Percentiles rank a stretch among this genome's conserved stretches.
phyloP scores from a whole-genome alignment of 1,284 basidiomycete genomes.

The Boletus albobrunnescens region DNA sequence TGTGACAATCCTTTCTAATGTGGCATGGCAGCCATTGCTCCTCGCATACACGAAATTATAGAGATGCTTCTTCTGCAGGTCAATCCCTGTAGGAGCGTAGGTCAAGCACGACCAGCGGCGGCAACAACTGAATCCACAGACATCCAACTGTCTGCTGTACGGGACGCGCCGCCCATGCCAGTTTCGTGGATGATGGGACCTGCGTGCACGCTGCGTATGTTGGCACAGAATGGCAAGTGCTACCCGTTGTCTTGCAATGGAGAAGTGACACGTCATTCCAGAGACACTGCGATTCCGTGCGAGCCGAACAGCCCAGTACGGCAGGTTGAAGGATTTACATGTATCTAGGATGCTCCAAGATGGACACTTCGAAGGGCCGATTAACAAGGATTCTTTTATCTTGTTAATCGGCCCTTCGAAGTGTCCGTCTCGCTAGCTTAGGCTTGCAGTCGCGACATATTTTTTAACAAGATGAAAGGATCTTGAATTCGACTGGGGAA shows the following conservation, averaged over 20 bases:
- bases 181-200: conserved; percentile 24
- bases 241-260: not conserved
- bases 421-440: too few species aligned
- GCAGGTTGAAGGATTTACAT: not conserved
- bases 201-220: conserved; percentile 18
- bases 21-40: too few species aligned
- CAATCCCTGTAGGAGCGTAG: not conserved
- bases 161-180: not conserved
- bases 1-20: too few species aligned
- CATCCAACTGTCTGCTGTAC: not conserved
- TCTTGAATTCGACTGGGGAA: too few species aligned
- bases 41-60: too few species aligned
- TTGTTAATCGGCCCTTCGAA: too few species aligned
- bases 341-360: conserved; percentile 1
- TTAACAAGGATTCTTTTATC: too few species aligned
- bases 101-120: not conserved
- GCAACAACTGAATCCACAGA: not conserved
- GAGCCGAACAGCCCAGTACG: not conserved
- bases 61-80: too few species aligned
- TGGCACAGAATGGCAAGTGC: conserved; percentile 17
- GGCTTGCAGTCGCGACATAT: too few species aligned
- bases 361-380: too few species aligned
- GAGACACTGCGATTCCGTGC: conserved; percentile 9
- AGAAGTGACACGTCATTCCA: conserved; percentile 4
- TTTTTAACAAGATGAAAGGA: too few species aligned